phyloP scores from a whole-genome alignment of 2,329 filamentous ascomycete genomes.

The Zarea fungicola region DNA sequence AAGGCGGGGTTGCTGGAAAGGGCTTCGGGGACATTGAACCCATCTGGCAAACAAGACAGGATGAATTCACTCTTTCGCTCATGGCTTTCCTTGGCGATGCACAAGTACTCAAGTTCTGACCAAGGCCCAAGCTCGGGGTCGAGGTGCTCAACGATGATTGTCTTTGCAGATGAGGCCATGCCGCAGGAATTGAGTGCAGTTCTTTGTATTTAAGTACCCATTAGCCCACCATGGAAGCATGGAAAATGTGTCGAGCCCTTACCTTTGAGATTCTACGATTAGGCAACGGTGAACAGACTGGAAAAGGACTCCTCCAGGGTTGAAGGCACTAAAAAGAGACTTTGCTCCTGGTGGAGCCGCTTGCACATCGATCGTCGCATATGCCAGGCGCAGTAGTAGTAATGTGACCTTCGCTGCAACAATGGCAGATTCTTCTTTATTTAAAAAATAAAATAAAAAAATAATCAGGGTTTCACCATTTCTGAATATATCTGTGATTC shows the following conservation, averaged over 20 bases:
- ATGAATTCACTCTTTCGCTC: constrained; percentile 64
- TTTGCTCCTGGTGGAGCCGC: constrained; percentile 4
- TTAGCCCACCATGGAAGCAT: too few species aligned
- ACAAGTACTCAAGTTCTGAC: constrained; percentile 88
- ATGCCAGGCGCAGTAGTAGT: background rate
- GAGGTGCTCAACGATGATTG: constrained; percentile 93
- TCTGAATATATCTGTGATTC: too few species aligned
- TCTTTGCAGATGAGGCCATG: constrained; percentile 50
- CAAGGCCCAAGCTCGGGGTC: constrained; percentile 90
- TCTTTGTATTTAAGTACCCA: too few species aligned
- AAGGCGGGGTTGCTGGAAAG: constrained; percentile 56
- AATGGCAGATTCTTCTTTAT: too few species aligned
- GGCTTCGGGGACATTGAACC: constrained; percentile 58
- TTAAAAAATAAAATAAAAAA: too few species aligned
- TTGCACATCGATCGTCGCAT: background rate
- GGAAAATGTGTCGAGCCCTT: too few species aligned
- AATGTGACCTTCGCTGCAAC: too few species aligned
- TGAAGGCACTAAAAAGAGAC: constrained; percentile 12
- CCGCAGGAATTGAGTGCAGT: background rate
- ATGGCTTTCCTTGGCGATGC: constrained; percentile 78
- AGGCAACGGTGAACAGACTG: background rate
- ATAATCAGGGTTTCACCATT: too few species aligned
- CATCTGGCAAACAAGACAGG: constrained; percentile 71
- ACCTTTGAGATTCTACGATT: background rate
- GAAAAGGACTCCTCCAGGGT: background rate